Evolutionary conservation across 2,329 filamentous ascomycete genomes (phyloP).

Genomic region (Talaromyces sp.): DNA sequence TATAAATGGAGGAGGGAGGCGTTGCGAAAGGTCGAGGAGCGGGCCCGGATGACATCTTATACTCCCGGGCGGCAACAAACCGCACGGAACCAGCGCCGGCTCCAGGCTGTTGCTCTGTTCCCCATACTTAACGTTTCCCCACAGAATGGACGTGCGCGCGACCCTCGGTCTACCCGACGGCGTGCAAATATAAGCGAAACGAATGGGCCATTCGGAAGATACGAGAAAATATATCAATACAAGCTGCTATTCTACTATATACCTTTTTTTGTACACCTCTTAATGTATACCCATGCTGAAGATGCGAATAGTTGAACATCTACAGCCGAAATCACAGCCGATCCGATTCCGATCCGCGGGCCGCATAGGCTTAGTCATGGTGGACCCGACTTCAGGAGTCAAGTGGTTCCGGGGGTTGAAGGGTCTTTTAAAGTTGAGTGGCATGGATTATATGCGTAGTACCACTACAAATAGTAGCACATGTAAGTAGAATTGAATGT

Average conservation of each 20-base stretch:
- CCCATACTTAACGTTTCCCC: neutral
- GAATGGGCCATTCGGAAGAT: no score
- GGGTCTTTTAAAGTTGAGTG: no score
- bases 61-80: conserved; percentile 10
- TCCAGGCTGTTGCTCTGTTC: neutral
- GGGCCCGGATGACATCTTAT: conserved; percentile 2
- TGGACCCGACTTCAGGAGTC: no score
- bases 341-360: conserved; percentile 30
- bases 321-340: conserved; percentile 23
- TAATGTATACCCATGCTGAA: neutral
- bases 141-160: neutral
- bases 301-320: neutral
- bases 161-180: neutral
- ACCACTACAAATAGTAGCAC: no score
- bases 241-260: neutral
- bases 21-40: neutral
- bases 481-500: neutral
- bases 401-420: neutral
- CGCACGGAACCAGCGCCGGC: neutral
- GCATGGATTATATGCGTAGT: no score
- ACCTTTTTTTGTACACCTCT: neutral
- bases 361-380: conserved; percentile 9
- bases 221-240: neutral
- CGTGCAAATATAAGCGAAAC: neutral
- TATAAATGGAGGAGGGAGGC: neutral